These are phyloP conservation scores for Neurospora sp. DNA, from an alignment of 495 filamentous ascomycete species.

Conservation along the genomic window DNA sequence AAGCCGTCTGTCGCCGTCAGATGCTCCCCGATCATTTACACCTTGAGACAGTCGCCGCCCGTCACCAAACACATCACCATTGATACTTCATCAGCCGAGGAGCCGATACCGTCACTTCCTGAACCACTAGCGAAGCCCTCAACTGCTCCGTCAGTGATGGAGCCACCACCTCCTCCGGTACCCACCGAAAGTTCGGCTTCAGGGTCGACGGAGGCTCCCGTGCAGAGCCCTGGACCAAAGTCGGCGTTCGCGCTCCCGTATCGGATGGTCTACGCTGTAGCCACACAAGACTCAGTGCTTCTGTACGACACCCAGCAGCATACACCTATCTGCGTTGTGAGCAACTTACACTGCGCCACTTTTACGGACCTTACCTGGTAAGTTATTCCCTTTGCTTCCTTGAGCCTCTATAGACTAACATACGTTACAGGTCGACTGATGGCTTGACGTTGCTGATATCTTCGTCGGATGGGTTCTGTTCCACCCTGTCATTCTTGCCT, in stretches of 20 bases:
- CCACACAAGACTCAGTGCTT: conserved; percentile 91
- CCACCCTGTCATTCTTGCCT: conserved; percentile 69
- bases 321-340: conserved; percentile 83
- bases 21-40: conserved; percentile 87
- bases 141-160: conserved; percentile 57
- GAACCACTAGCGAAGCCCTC: conserved; percentile 61
- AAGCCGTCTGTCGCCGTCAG: conserved; percentile 95
- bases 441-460: conserved; percentile 88
- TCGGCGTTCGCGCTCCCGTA: conserved; percentile 80
- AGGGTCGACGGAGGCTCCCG: conserved; percentile 35
- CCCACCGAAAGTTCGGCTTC: conserved; percentile 30
- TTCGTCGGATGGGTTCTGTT: conserved; percentile 97
- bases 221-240: conserved; percentile 43
- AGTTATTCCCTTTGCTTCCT: conserved; percentile 13
- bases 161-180: conserved; percentile 64
- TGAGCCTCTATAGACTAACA: conserved; percentile 13
- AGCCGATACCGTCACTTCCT: conserved; percentile 70
- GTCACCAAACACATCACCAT: conserved; percentile 82
- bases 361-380: conserved; percentile 97
- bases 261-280: conserved; percentile 92
- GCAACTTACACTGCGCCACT: conserved; percentile 92
- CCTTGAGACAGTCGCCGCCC: conserved; percentile 55
- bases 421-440: conserved; percentile 72
- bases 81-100: conserved; percentile 81
- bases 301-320: conserved; percentile 97